Evolutionary conservation across 108 stramenopile species (phyloP), one percentile per base, ranked within the genome.

Genomic region (Ochromonas danica): DNA sequence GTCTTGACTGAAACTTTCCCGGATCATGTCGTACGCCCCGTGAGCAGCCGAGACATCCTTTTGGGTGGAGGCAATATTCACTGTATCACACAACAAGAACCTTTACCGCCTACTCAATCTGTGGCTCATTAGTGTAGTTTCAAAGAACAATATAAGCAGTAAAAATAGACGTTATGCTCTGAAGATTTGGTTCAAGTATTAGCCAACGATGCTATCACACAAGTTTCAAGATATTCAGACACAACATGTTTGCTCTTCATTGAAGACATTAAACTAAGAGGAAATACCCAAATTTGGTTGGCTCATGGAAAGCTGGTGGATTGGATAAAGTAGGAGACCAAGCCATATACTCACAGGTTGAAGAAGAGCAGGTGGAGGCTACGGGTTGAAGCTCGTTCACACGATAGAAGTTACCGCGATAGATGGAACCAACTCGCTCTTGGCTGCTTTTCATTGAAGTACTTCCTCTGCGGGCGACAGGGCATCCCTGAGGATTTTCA

Each of bases 31-130:
- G 90, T 91, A 6, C 85, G 90, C n/a, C 88, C 87, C 40, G 89
- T 93, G 17, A 57, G 42, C 14, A 89, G 84, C 28, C 81, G 85
- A 27, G 91, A 91, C 33, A 87, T 93, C 30, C 62, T 91, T 31
- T 61, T 92, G 43, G 93, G 93, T 10, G 93, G 93, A 41, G 93
- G 93, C 3, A 93, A 93, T 71, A 91, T 93, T 39, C 93, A 93
- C 67, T 93, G 91, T 67, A 90, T 91, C 40, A 93, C 93, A 17
- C 90, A 90, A 81, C 93, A 93, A 71, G 80, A 85, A 81, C 85
- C 85, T 22, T 51, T 51, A 51, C n/a, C n/a, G n/a, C n/a, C n/a
- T n/a, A n/a, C n/a, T n/a, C n/a, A n/a, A n/a, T n/a, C n/a, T n/a
- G n/a, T n/a, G n/a, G n/a, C n/a, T n/a, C n/a, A n/a, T n/a, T n/a